Evolutionary conservation across 2,329 filamentous ascomycete species (phyloP).

Genomic region (Hymenoscyphus repandus): DNA sequence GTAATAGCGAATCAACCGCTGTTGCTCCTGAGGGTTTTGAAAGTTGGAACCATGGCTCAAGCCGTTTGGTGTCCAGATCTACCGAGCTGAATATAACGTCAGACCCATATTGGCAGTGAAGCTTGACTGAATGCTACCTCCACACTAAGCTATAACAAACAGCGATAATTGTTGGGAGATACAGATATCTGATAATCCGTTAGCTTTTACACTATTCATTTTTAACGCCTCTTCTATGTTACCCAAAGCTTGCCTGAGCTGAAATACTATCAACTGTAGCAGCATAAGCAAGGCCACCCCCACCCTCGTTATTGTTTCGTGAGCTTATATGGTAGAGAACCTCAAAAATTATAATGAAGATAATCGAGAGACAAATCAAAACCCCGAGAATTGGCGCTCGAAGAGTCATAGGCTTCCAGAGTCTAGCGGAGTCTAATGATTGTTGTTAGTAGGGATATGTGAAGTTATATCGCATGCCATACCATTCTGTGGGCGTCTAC

Average conservation of each 20-base stretch:
- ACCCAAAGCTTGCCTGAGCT: slow-evolving; percentile 32
- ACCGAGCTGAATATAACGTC: slow-evolving; percentile 39
- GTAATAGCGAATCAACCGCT: slow-evolving; percentile 41
- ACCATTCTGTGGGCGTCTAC: too few species aligned
- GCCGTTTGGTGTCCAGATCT: slow-evolving; percentile 51
- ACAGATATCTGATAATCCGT: slow-evolving; percentile 30
- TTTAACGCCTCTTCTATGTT: neutral
- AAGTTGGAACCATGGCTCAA: slow-evolving; percentile 57
- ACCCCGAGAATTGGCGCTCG: slow-evolving; percentile 33
- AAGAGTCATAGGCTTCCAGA: slow-evolving; percentile 35
- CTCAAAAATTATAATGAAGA: slow-evolving; percentile 41
- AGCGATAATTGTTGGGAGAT: slow-evolving; percentile 48
- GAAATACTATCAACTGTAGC: slow-evolving; percentile 33
- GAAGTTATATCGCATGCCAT: too few species aligned
- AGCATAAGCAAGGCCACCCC: slow-evolving; percentile 36
- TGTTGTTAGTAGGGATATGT: too few species aligned
- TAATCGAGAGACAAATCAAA: slow-evolving; percentile 35
- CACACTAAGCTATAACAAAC: slow-evolving; percentile 52
- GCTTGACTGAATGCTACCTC: slow-evolving; percentile 22
- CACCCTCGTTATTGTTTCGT: slow-evolving; percentile 8
- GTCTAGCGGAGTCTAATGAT: too few species aligned
- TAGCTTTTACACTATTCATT: neutral
- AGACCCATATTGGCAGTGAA: neutral
- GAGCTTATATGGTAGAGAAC: slow-evolving; percentile 33
- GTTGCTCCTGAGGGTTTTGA: slow-evolving; percentile 41